Base-by-base conservation (phyloP, 2,329 filamentous ascomycete genomes). In the Aspergillus sp. region DNA sequence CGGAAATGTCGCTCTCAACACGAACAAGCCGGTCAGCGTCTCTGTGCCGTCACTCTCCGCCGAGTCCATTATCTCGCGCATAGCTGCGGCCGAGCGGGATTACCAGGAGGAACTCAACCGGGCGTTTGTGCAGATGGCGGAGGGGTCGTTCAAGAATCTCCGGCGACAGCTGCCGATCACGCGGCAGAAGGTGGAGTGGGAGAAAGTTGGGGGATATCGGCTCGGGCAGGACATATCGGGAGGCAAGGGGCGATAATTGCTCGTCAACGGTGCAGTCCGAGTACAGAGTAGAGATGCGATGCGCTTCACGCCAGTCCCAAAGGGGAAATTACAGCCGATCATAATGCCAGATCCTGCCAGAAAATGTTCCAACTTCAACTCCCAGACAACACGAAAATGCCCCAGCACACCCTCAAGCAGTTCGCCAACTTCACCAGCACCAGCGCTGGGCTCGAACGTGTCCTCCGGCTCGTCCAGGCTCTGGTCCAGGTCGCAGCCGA, bases 151-250 rank as follows among this genome's bases (percentile, higher is more conserved):
- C 67, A 98, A 96, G 74, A 78, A 80, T 2, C 64, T 98, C 58
- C 77, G 91, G 54, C 77, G 91, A 63, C 91, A 96, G 65, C 67
- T 98, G 57, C 91, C 91, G 1, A 86, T 98, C 39, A 98, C 91
- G 41, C 79, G 91, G 55, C 91, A 98, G 69, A 95, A 95, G 74
- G 89, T 98, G 48, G 91, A 98, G 65, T 98, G 91, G 91, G 89
- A 98, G 62, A 95, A 94, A 70, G 85, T 98, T 45, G 82, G 85
- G 28, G 86, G 86, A 47, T 98, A 98, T 67, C 73, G 86, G 39
- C 68, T 93, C 47, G 82, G 83, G 15, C 81, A 86, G 60, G 82
- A 85, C 54, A 84, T 86, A 58, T 78, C 80, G 12, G 80, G 80
- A 30, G 78, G 78, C 33, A 76, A 75, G 53, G 48, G 47, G 24